Evolutionary conservation across 306 rosid species (phyloP).

Genomic region (Pterocarpus santalinus): DNA sequence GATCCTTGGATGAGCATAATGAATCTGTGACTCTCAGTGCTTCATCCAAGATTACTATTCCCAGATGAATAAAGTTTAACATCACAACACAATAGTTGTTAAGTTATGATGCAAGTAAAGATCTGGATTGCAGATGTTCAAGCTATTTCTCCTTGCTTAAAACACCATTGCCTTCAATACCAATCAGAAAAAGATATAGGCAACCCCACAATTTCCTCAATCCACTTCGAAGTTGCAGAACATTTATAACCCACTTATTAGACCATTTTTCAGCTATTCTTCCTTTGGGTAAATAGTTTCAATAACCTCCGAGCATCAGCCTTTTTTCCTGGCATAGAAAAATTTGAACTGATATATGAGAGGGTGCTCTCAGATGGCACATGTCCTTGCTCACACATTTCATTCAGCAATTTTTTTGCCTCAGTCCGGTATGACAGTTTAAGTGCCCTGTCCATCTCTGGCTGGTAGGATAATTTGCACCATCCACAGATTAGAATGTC

Average conservation of each 20-base stretch:
- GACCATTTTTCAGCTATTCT: constrained; percentile 54
- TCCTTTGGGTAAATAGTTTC: constrained; percentile 61
- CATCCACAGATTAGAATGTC: constrained; percentile 84
- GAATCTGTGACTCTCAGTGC: constrained; percentile 75
- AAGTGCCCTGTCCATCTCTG: constrained; percentile 66
- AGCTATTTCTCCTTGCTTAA: constrained; percentile 18
- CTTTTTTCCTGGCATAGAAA: constrained; percentile 76
- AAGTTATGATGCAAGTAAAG: constrained; percentile 56
- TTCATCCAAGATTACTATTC: constrained; percentile 84
- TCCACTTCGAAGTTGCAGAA: neutral
- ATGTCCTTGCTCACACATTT: constrained; percentile 79
- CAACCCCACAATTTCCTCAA: constrained; percentile 17
- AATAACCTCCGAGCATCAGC: constrained; percentile 72
- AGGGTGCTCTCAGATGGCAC: constrained; percentile 76
- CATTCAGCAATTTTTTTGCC: constrained; percentile 75
- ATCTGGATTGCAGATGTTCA: neutral
- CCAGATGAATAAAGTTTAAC: constrained; percentile 76
- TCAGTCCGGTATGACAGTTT: constrained; percentile 65
- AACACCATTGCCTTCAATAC: constrained; percentile 12
- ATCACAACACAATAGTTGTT: constrained; percentile 74
- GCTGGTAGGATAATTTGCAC: constrained; percentile 73
- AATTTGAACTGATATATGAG: constrained; percentile 63
- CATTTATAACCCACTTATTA: constrained; percentile 7
- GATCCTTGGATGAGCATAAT: constrained; percentile 74
- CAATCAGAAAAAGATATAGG: constrained; percentile 14